Evolutionary conservation across 2,329 filamentous ascomycete species (phyloP).

Genomic region (Polytolypa hystricis): DNA sequence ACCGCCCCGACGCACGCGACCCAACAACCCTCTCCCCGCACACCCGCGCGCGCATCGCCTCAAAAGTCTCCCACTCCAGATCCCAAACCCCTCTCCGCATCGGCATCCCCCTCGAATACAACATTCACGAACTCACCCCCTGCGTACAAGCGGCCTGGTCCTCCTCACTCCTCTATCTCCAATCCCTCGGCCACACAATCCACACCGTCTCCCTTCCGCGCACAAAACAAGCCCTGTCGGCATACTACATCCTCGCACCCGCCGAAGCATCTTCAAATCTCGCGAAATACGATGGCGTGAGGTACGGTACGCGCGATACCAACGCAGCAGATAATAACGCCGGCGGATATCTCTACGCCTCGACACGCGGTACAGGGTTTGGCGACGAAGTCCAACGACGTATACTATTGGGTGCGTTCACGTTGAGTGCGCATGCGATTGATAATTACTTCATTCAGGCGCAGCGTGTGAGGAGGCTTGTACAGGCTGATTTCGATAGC

Average conservation of each 20-base stretch:
- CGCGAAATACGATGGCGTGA: constrained; percentile 93
- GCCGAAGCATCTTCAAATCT: constrained; percentile 94
- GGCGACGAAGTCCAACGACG: constrained; percentile 76
- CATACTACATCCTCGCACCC: constrained; percentile 91
- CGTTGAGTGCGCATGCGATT: constrained; percentile 76
- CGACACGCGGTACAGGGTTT: constrained; percentile 62
- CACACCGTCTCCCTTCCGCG: constrained; percentile 69
- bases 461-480: constrained; percentile 71
- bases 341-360: constrained; percentile 57
- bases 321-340: constrained; percentile 41
- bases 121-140: constrained; percentile 67
- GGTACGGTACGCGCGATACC: constrained; percentile 58
- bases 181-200: constrained; percentile 56
- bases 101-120: constrained; percentile 65
- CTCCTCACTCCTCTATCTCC: constrained; percentile 48
- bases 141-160: constrained; percentile 61
- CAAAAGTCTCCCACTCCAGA: constrained; percentile 10
- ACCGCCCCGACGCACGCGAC: constrained; percentile 56
- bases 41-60: constrained; percentile 42
- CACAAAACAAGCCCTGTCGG: constrained; percentile 74
- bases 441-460: constrained; percentile 96
- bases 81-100: constrained; percentile 33
- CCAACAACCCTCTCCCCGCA: constrained; percentile 56
- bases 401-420: constrained; percentile 83
- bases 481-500: constrained; percentile 75